Evolutionary conservation across 495 filamentous ascomycete genomes (phyloP).

Genomic region (Neurospora sublineolata): DNA sequence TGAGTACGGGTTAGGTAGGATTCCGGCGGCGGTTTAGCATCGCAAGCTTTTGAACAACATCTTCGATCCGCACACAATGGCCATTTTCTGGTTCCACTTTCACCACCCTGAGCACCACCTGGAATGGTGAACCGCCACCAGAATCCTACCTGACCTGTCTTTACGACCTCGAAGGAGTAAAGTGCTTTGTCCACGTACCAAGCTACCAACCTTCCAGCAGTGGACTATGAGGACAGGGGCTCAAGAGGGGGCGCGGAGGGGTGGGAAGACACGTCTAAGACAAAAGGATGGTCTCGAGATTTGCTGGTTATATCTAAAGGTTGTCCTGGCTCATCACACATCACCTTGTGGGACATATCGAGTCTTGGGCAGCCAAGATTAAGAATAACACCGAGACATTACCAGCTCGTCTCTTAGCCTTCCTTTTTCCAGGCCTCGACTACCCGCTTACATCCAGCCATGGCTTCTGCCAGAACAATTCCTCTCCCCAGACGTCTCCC

Average conservation of each 20-base stretch:
- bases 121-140: too few species aligned
- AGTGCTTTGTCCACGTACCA: too few species aligned
- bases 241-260: background rate
- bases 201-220: background rate
- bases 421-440: background rate
- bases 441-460: background rate
- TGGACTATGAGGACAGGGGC: background rate
- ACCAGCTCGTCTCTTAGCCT: background rate
- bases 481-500: background rate
- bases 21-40: background rate
- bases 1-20: background rate
- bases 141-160: too few species aligned
- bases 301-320: background rate
- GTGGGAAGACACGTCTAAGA: background rate
- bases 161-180: too few species aligned
- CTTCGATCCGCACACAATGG: too few species aligned
- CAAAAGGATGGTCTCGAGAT: background rate
- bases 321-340: background rate
- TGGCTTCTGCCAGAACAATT: background rate
- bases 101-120: too few species aligned
- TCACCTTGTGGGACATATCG: background rate
- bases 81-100: too few species aligned
- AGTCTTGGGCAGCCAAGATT: background rate
- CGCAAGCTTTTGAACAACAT: background rate
- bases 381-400: too few species aligned